These are phyloP conservation scores for Vicia villosa DNA, from an alignment of 306 rosid genomes.

Conservation along the genomic window DNA sequence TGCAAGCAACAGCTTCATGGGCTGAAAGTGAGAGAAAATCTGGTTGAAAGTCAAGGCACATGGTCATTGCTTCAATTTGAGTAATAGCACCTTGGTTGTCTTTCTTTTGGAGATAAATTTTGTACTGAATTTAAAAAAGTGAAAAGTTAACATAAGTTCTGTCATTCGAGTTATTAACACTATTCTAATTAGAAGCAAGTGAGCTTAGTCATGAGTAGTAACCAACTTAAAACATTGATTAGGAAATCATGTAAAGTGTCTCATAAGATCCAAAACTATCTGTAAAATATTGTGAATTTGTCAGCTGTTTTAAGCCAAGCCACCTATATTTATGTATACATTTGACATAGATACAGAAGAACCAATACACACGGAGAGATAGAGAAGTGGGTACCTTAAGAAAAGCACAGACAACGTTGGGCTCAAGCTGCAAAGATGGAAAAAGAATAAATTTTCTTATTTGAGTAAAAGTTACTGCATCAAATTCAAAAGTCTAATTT, in stretches of 20 bases:
- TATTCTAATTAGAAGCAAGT: constrained; percentile 32
- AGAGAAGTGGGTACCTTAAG: constrained; percentile 62
- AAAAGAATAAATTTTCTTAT: constrained; percentile 26
- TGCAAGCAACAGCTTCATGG: constrained; percentile 98
- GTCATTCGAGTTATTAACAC: constrained; percentile 1
- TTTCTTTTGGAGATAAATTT: constrained; percentile 82
- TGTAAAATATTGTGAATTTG: neutral
- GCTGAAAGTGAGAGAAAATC: constrained; percentile 92
- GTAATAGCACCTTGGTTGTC: constrained; percentile 63
- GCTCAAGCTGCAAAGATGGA: constrained; percentile 79
- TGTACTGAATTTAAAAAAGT: constrained; percentile 61
- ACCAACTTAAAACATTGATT: constrained; percentile 16
- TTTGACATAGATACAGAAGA: neutral
- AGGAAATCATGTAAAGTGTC: neutral
- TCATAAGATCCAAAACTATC: neutral
- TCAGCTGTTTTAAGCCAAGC: constrained; percentile 10
- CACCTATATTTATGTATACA: neutral
- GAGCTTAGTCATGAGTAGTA: constrained; percentile 7
- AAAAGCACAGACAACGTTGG: constrained; percentile 80
- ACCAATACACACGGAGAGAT: constrained; percentile 4
- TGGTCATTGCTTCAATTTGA: constrained; percentile 84
- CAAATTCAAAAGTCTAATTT: constrained; percentile 27
- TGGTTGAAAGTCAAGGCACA: constrained; percentile 83
- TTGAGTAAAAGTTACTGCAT: constrained; percentile 15
- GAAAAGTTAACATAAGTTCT: constrained; percentile 33